Evolutionary conservation across 495 filamentous ascomycete genomes (phyloP), one percentile per base, ranked within the genome.

Genomic region (Tuber indicum): DNA sequence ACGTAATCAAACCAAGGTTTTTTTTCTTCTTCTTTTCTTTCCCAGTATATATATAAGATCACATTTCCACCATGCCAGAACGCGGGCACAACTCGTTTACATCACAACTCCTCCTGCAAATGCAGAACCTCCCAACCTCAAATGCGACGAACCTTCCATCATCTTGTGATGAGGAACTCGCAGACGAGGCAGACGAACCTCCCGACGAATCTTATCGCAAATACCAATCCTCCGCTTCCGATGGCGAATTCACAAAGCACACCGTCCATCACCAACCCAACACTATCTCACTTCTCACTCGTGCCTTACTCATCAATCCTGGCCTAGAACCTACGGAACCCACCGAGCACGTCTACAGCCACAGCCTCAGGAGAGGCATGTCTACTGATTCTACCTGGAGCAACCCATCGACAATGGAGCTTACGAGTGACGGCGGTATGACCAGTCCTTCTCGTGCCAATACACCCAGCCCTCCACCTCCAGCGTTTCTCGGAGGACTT

Each of bases 361-460:
- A 79, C 82, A 79, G 85, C 73, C 84, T 72, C 52, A 82, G 82
- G 49, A 82, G 82, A 73, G 79, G 81, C 71, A 74, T 85, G 84
- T 75, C 80, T 80, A 80, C 85, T 84, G 80, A 86, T 72, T 86
- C 94, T 74, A 91, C 91, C 71, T 91, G 90, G 81, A 93, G 91
- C 85, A 94, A 91, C 81, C 86, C 92, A 71, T 97, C 94, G 21
- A 94, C 92, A 3, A 91, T 90, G 41, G 94, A 97, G 77, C 86
- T 97, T 74, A 97, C 93, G 43, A 97, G 94, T 84, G 96, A 97
- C 82, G 96, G 92, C 58, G 95, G 93, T 71, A 85, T 93, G 62
- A 97, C 94, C n/a, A 96, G 94, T 79, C 94, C 96, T 69, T 90
- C 93, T n/a, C 87, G 94, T 39, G 92, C 93, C 72, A 93, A 89